Base-by-base conservation (phyloP, 1,139 yeast genomes). In the Taphrina deformans region DNA sequence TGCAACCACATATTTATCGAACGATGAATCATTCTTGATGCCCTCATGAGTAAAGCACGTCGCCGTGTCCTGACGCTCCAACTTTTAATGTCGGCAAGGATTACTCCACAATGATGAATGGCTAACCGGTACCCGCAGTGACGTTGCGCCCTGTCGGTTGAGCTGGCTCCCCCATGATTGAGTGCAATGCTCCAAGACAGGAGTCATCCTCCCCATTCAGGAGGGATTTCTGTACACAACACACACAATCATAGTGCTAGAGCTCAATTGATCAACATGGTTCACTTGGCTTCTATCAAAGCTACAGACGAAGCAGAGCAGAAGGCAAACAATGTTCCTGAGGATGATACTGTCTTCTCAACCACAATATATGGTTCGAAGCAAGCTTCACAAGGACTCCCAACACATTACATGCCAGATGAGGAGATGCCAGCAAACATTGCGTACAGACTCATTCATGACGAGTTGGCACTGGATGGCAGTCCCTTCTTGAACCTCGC, bases 401-500 rank as follows among this genome's bases (percentile, higher is more conserved):
- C 58, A n/a, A 24, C 46, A 7, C 58, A 53, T 33, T 53, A 59
- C 26, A 48, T 61, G 40, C 77, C 79, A 46, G 76, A 75, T 70
- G 77, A 76, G 76, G 77, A 78, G 67, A 79, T 90, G 62, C 92
- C 92, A 1, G 77, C 82, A 3, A 77, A 77, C 6, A 76, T 80
- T 69, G 87, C 89, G 6, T 86, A 85, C 73, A 80, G 84, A 60
- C 78, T 88, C 73, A 79, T 91, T 69, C 84, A 81, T 69, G 88
- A 88, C 72, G 96, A 88, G 70, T 79, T 91, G 77, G 79, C 85
- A n/a, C 80, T 91, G 68, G 97, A 91, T 73, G 97, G 97, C 27
- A 84, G 81, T 71, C 96, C 97, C 23, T 83, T 86, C 23, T 80
- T 91, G 73, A 91, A 91, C 74, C 77, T 91, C 75, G 97, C 97